phyloP scores from a whole-genome alignment of 495 filamentous ascomycete genomes.

The Aspergillus steynii region DNA sequence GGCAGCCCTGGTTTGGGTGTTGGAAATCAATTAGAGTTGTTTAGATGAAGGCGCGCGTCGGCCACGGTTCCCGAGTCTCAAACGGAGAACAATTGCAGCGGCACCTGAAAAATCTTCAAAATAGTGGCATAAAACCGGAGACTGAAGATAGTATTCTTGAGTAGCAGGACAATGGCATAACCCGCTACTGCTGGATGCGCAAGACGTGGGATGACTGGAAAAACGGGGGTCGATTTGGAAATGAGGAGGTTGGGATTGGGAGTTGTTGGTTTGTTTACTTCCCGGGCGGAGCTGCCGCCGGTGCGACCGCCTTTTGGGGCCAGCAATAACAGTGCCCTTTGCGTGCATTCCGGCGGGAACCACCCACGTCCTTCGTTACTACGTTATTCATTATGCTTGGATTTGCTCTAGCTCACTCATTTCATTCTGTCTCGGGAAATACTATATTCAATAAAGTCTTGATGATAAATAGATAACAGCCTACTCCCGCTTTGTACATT shows the following conservation, averaged over 20 bases:
- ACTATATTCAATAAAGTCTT: slow-evolving; percentile 2
- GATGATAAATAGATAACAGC: slow-evolving; percentile 1
- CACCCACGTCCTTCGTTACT: background rate
- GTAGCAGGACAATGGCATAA: slow-evolving; percentile 2
- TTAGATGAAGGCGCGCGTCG: background rate
- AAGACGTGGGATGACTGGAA: background rate
- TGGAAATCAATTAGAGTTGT: background rate
- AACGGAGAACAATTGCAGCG: background rate
- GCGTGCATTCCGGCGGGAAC: background rate
- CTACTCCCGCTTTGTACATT: slow-evolving; percentile 8
- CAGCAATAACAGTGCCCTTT: background rate
- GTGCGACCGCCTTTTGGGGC: slow-evolving; percentile 14
- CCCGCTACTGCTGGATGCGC: background rate
- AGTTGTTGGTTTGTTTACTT: slow-evolving; percentile 32
- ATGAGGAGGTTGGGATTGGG: slow-evolving; percentile 22
- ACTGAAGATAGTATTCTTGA: background rate
- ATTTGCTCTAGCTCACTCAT: background rate
- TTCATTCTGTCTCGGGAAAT: background rate
- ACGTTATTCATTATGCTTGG: background rate
- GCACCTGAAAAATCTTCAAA: background rate
- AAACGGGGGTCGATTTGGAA: slow-evolving; percentile 1
- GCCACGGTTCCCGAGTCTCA: background rate
- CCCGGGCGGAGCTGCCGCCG: slow-evolving; percentile 13
- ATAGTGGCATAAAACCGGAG: background rate
- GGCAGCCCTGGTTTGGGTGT: background rate